Evolutionary conservation across 176 grass and related monocot species (phyloP).

Genomic region (Alopecurus myosuroides): DNA sequence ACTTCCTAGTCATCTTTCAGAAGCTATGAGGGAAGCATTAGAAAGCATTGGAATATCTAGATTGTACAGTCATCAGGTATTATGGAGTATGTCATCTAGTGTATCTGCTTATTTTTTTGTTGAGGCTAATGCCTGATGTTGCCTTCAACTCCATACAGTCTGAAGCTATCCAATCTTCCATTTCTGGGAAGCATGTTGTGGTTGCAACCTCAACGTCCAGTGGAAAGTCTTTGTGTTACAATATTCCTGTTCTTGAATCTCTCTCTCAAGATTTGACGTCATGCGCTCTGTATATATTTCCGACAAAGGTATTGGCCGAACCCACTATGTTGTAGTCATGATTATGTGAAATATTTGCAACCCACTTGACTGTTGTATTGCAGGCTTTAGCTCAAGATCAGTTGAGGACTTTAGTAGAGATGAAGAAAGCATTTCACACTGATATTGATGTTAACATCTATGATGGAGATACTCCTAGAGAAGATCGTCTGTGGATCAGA

Average conservation of each 20-base stretch:
- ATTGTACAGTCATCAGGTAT: slow-evolving; percentile 91
- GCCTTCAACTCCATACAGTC: slow-evolving; percentile 40
- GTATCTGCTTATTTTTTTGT: neutral
- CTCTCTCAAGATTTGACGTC: slow-evolving; percentile 49
- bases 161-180: slow-evolving; percentile 61
- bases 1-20: slow-evolving; percentile 59
- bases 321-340: slow-evolving; percentile 30
- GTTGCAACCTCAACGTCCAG: slow-evolving; percentile 95
- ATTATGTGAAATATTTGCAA: neutral
- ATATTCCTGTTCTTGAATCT: slow-evolving; percentile 85
- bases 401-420: slow-evolving; percentile 62
- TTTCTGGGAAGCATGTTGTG: slow-evolving; percentile 72
- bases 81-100: neutral
- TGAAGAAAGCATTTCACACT: slow-evolving; percentile 56
- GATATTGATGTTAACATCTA: slow-evolving; percentile 73
- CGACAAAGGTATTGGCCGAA: slow-evolving; percentile 64
- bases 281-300: slow-evolving; percentile 94
- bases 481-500: slow-evolving; percentile 74
- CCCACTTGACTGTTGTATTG: slow-evolving; percentile 21
- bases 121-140: slow-evolving; percentile 25
- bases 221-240: slow-evolving; percentile 96
- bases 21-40: slow-evolving; percentile 51
- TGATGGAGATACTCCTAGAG: slow-evolving; percentile 88
- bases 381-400: slow-evolving; percentile 99
- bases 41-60: slow-evolving; percentile 64